Evolutionary conservation across 129 eudicot genomes (phyloP).

Genomic region (Centella asiatica): DNA sequence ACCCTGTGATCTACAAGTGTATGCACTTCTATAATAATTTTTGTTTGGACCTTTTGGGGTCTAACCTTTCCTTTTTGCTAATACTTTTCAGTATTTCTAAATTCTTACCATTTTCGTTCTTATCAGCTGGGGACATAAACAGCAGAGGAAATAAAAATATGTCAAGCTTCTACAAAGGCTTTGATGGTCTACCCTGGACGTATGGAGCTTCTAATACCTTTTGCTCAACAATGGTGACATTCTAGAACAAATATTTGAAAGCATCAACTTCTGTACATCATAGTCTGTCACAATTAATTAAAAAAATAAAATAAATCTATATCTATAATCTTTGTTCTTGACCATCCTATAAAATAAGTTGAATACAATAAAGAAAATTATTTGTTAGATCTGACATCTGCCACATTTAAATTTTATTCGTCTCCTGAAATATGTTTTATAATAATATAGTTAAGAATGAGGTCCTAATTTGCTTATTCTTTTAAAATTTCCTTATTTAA

Average conservation of each 20-base stretch:
- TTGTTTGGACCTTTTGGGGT: too few relatives aligned
- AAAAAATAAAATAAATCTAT: not conserved
- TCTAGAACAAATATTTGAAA: not conserved
- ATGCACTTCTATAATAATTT: too few relatives aligned
- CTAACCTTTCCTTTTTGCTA: too few relatives aligned
- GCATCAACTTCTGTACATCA: not conserved
- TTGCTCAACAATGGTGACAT: constrained; percentile 31
- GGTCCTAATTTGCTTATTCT: not conserved
- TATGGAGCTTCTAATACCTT: constrained; percentile 27
- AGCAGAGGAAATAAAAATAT: constrained; percentile 21
- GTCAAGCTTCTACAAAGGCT: constrained; percentile 28
- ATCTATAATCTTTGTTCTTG: not conserved
- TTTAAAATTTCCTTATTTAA: not conserved
- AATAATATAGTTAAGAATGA: not conserved
- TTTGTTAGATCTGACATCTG: too few relatives aligned
- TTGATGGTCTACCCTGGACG: constrained; percentile 21
- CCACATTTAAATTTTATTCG: too few relatives aligned
- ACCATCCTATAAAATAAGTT: too few relatives aligned
- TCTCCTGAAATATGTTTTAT: too few relatives aligned
- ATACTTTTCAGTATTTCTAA: not conserved
- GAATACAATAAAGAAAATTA: too few relatives aligned
- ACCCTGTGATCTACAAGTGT: too few relatives aligned
- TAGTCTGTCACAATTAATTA: not conserved
- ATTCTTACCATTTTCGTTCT: constrained; percentile 9
- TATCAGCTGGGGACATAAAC: constrained; percentile 23